Evolutionary conservation across 2,329 filamentous ascomycete genomes (phyloP).

Genomic region (Colletotrichum liriopes): DNA sequence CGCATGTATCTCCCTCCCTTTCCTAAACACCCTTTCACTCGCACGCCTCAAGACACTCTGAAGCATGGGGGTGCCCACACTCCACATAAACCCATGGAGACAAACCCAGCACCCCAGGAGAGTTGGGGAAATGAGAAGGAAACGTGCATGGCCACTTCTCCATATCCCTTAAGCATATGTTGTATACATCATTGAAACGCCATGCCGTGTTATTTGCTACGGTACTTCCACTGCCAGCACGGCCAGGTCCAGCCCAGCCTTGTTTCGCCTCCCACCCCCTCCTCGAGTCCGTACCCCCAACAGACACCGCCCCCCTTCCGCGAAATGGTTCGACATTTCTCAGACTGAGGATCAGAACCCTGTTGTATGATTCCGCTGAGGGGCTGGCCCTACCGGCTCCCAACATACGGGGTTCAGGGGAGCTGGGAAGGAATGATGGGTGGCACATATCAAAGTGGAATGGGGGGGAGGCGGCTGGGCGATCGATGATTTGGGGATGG

Average conservation of each 20-base stretch:
- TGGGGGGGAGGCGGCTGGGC: not conserved
- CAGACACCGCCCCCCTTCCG: slow-evolving; percentile 11
- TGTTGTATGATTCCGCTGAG: slow-evolving; percentile 11
- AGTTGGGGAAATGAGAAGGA: slow-evolving; percentile 7
- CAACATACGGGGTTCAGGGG: not conserved
- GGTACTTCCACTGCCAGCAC: not conserved
- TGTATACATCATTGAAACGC: not conserved
- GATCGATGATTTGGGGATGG: not conserved
- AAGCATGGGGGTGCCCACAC: slow-evolving; percentile 6
- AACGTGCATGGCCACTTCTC: slow-evolving; percentile 23
- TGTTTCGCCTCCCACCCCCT: not conserved
- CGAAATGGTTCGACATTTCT: slow-evolving; percentile 10
- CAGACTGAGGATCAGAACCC: not conserved
- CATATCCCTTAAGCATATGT: not conserved
- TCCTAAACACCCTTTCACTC: not conserved
- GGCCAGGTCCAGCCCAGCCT: slow-evolving; percentile 4
- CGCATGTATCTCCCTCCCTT: not conserved
- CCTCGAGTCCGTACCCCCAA: slow-evolving; percentile 1
- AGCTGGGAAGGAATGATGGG: not conserved
- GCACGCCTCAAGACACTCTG: not conserved
- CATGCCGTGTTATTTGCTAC: not conserved
- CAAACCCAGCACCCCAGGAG: not conserved
- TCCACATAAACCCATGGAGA: not conserved
- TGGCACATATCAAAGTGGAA: not conserved
- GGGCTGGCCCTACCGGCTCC: not conserved